phyloP scores from a whole-genome alignment of 805 yeast species.

The Candida khao-thaluensis region DNA sequence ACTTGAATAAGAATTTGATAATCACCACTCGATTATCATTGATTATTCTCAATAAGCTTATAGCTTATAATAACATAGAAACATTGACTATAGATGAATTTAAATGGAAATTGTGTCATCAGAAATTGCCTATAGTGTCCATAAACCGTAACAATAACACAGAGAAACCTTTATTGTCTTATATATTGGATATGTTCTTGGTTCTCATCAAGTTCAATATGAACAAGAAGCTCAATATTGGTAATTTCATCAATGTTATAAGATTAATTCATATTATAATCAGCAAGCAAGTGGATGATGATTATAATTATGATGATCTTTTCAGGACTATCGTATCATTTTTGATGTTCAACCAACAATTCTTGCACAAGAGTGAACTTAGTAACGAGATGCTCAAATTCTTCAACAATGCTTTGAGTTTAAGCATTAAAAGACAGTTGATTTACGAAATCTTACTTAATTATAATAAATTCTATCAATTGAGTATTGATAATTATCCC shows the following conservation, averaged over 20 bases:
- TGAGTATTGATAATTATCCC: constrained; percentile 3
- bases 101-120: constrained; percentile 45
- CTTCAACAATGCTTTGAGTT: constrained; percentile 9
- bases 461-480: constrained; percentile 17
- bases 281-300: constrained; percentile 10
- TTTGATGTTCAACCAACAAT: constrained; percentile 24
- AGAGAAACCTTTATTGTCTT: constrained; percentile 30
- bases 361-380: constrained; percentile 6
- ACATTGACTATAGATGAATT: constrained; percentile 29
- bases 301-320: constrained; percentile 29
- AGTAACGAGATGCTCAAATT: constrained; percentile 10
- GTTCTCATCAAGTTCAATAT: constrained; percentile 37
- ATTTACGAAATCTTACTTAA: constrained; percentile 14
- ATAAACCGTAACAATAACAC: constrained; percentile 21
- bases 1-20: constrained; percentile 24
- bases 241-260: constrained; percentile 18
- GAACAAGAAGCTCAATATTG: constrained; percentile 33
- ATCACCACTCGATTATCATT: constrained; percentile 28
- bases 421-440: constrained; percentile 1
- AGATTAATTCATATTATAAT: constrained; percentile 11
- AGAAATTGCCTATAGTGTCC: constrained; percentile 35
- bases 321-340: constrained; percentile 28
- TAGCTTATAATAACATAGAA: constrained; percentile 14
- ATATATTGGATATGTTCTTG: constrained; percentile 30
- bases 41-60: constrained; percentile 25